Evolutionary conservation across 257 asterid species (phyloP).

Genomic region (Prunella vulgaris): DNA sequence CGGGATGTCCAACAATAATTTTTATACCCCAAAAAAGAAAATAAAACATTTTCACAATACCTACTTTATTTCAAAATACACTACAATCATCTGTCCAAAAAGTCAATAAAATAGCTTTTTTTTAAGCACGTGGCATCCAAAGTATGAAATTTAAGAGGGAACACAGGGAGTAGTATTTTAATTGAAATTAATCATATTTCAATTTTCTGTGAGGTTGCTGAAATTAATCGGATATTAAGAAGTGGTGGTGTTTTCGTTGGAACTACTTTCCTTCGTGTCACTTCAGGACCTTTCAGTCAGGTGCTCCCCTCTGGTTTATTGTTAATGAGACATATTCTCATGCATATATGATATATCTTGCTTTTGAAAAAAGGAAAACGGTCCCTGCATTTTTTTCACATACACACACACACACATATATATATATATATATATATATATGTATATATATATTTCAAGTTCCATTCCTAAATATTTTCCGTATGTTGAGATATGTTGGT

Average conservation of each 20-base stretch:
- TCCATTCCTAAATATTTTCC: not conserved
- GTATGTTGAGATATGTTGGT: not conserved
- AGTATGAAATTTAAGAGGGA: too few relatives aligned
- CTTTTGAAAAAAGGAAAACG: not conserved
- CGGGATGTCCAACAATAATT: too few relatives aligned
- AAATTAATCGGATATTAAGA: slow-evolving; percentile 71
- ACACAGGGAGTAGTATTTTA: too few relatives aligned
- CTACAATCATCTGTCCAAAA: too few relatives aligned
- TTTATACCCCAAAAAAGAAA: too few relatives aligned
- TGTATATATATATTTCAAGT: not conserved
- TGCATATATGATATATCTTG: too few relatives aligned
- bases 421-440: too few relatives aligned
- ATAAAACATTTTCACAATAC: too few relatives aligned
- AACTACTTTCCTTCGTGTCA: slow-evolving; percentile 75
- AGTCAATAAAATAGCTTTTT: too few relatives aligned
- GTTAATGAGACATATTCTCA: not conserved
- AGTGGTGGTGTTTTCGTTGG: slow-evolving; percentile 94
- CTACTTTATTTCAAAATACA: too few relatives aligned
- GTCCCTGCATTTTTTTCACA: not conserved
- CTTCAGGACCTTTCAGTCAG: slow-evolving; percentile 68
- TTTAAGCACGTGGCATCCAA: too few relatives aligned
- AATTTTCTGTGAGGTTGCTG: slow-evolving; percentile 62
- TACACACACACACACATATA: too few relatives aligned
- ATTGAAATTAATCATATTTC: not conserved
- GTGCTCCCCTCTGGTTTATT: slow-evolving; percentile 22